Evolutionary conservation across 2,329 filamentous ascomycete genomes (phyloP).

Genomic region (Lasiodiplodia citricola): DNA sequence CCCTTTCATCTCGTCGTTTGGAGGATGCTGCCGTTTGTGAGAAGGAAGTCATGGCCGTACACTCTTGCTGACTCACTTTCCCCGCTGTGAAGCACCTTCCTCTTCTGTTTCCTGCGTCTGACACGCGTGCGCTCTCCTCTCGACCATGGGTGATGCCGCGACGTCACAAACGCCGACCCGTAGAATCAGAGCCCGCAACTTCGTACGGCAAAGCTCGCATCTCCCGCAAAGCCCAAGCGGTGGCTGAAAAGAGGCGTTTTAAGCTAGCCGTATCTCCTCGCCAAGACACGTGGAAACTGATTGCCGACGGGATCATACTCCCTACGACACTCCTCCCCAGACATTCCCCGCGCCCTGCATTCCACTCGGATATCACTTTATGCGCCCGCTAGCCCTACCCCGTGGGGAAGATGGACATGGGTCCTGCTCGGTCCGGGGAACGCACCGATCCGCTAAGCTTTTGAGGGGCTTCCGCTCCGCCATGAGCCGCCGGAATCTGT

Average conservation of each 20-base stretch:
- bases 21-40: no score
- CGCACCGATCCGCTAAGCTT: neutral
- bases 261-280: slow-evolving; percentile 3
- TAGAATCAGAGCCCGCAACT: neutral
- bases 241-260: slow-evolving; percentile 6
- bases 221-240: neutral
- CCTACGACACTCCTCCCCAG: neutral
- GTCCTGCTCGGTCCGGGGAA: neutral
- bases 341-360: neutral
- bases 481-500: slow-evolving; percentile 9
- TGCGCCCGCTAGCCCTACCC: neutral
- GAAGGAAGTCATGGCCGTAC: neutral
- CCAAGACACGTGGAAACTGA: slow-evolving; percentile 17
- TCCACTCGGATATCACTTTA: neutral
- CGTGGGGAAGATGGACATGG: slow-evolving; percentile 8
- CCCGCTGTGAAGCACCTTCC: neutral
- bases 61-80: neutral
- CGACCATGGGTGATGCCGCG: neutral
- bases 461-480: neutral
- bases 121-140: neutral
- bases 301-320: slow-evolving; percentile 19
- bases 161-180: neutral
- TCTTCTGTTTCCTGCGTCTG: neutral
- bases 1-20: neutral
- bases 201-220: neutral